phyloP scores from a whole-genome alignment of 108 stramenopile species.

The Hondaea fermentalgiana region DNA sequence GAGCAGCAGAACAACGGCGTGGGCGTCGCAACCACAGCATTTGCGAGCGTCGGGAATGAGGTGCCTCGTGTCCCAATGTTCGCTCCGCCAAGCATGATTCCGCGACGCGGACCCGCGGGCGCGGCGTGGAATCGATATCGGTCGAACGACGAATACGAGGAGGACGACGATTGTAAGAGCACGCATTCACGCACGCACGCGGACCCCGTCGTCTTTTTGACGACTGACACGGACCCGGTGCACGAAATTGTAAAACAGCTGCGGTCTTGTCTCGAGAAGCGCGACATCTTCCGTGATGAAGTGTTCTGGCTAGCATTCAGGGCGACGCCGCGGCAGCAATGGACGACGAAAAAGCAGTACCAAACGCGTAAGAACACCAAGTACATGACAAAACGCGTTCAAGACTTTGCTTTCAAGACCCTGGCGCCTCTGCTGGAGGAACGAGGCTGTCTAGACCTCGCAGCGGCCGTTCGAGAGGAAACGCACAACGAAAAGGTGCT shows the following conservation, averaged over 20 bases:
- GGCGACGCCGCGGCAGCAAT: not conserved
- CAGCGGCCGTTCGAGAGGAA: not conserved
- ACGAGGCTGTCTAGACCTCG: not conserved
- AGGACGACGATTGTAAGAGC: no score
- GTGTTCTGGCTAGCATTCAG: not conserved
- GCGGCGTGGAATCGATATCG: no score
- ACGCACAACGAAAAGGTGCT: not conserved
- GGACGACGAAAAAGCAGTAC: not conserved
- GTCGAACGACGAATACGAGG: no score
- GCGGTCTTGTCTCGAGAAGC: not conserved
- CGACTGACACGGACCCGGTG: not conserved
- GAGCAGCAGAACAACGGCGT: no score
- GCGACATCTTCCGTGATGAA: not conserved
- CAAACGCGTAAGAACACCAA: not conserved
- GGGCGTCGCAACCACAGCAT: no score
- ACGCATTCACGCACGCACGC: no score
- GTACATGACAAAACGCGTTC: not conserved
- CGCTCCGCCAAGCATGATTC: no score
- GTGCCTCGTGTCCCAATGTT: no score
- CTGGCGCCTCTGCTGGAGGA: not conserved
- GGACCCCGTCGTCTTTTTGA: no score
- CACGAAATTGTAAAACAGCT: not conserved
- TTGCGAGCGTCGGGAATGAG: no score
- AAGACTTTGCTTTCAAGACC: not conserved
- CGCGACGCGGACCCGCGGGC: no score